Base-by-base conservation (phyloP, 805 yeast genomes). In the Ogataea nakhonphanomensis region DNA sequence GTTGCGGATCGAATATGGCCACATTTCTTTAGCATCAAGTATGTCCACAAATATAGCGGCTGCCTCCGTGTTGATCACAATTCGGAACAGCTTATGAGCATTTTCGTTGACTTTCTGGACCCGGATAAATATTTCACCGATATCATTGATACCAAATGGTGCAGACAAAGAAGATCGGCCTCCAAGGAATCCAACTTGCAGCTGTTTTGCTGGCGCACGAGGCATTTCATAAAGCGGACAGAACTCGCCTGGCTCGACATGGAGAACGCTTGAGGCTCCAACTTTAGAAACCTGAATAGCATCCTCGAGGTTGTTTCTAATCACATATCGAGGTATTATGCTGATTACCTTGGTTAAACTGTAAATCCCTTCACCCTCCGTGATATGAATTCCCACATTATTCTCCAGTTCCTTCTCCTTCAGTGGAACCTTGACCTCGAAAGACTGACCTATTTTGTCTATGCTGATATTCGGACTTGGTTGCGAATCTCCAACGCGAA, bases 1-100 rank as follows among this genome's bases (percentile, higher is more conserved):
- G 59, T 93, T 93, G 45, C 96, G 69, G 30, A 93, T 81, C 0
- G 96, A 86, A 58, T 67, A 93, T 9, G 99, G 99, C 99, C 99
- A 93, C 43, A 73, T 69, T 44, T 79, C 74, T 25, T 78, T 76
- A 2, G 95, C 93, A 55, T 80, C 80, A 30, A 74, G 74, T 26
- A 91, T 60, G 48, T 81, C 82, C 33, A 93, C 73, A 54, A 88
- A 90, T 13, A 95, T 66, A 0, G 96, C 78, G 0, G 95, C 89
- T 31, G 78, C 76, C 46, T 90, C 96, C n/a, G 88, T 67, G 25
- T 82, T 58, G 20, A 88, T 76, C 42, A 84, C 90, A 22, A 87
- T 74, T 55, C 84, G 80, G 25, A 89, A 62, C 28, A 93, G 67
- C 20, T 74, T 69, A 54, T 86, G 95, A 0, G 86, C 86, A 31